Percentiles rank a stretch among this genome's conserved stretches.
Conservation (phyloP, 495 filamentous ascomycete genomes). For the Hypoxylon perforatum region DNA sequence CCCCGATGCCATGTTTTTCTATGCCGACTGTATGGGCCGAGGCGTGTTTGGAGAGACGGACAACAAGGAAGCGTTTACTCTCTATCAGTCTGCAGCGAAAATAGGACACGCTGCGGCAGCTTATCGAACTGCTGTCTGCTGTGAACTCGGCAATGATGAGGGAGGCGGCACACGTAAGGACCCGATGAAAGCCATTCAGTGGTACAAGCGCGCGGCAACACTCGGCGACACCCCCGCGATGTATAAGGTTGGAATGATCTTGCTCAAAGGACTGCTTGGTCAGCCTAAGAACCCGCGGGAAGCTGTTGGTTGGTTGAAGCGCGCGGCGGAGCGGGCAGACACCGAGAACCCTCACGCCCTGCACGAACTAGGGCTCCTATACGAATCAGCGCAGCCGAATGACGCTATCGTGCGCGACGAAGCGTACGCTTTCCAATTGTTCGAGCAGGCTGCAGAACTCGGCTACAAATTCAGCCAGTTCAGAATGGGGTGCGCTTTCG, state of each 20-base stretch:
- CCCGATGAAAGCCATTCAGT: conserved; percentile 92
- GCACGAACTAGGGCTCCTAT: conserved; percentile 89
- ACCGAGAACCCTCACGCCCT: conserved; percentile 93
- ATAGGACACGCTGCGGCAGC: conserved; percentile 84
- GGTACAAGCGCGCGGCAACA: conserved; percentile 93
- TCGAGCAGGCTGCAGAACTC: conserved; percentile 86
- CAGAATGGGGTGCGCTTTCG: conserved; percentile 84
- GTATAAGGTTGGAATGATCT: conserved; percentile 98
- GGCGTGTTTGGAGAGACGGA: conserved; percentile 76
- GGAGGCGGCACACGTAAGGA: conserved; percentile 92
- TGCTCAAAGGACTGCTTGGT: conserved; percentile 91
- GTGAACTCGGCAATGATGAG: conserved; percentile 94
- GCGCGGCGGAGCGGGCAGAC: conserved; percentile 89
- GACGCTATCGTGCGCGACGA: conserved; percentile 83
- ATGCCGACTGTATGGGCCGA: conserved; percentile 89
- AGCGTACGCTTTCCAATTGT: conserved; percentile 78
- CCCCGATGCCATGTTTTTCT: conserved; percentile 90
- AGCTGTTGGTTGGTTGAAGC: conserved; percentile 89
- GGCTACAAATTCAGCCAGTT: conserved; percentile 97
- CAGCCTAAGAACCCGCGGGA: conserved; percentile 86
- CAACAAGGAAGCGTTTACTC: conserved; percentile 86
- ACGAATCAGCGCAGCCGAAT: conserved; percentile 75
- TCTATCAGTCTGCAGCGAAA: conserved; percentile 96
- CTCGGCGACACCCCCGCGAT: conserved; percentile 92
- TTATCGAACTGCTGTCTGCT: conserved; percentile 96